These are phyloP conservation scores for Parachlorella kessleri DNA, from an alignment of 139 green algal species.

Conservation along the genomic window DNA sequence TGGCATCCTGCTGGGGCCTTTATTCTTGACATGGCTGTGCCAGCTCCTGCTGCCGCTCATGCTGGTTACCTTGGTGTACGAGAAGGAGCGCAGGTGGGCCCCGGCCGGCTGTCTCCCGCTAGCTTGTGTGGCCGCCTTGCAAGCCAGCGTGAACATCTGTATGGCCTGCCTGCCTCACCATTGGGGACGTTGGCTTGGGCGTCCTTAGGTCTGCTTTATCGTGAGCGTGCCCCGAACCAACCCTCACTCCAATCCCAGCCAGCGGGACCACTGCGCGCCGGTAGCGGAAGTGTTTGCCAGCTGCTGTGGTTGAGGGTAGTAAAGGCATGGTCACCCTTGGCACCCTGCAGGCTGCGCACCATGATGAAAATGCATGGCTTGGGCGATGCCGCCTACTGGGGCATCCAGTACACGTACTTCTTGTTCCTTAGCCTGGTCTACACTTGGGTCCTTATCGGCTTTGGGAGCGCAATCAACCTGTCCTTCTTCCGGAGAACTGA, in stretches of 20 bases:
- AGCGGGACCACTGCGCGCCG: no score
- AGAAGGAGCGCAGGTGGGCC: constrained; percentile 71
- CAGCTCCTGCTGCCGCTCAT: constrained; percentile 83
- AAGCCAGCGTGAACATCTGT: no score
- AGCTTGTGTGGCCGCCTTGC: no score
- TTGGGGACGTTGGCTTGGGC: no score
- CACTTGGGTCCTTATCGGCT: constrained; percentile 80
- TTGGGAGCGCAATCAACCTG: constrained; percentile 71
- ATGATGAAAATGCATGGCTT: constrained; percentile 99
- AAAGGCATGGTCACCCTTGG: no score
- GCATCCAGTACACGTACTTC: constrained; percentile 82
- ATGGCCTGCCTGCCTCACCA: no score
- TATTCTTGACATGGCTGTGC: constrained; percentile 87
- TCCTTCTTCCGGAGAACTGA: constrained; percentile 83
- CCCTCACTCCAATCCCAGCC: no score
- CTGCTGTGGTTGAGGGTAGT: no score
- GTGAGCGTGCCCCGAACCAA: no score
- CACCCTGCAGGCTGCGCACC: constrained; percentile 81
- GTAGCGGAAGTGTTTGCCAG: no score
- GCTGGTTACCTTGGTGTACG: constrained; percentile 51
- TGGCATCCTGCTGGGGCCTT: constrained; percentile 70
- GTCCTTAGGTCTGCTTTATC: no score
- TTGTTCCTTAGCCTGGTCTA: constrained; percentile 77
- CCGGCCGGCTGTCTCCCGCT: no score
- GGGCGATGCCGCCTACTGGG: constrained; percentile 59